Evolutionary conservation across 805 yeast species (phyloP).

Genomic region (Wickerhamiella shivajii): DNA sequence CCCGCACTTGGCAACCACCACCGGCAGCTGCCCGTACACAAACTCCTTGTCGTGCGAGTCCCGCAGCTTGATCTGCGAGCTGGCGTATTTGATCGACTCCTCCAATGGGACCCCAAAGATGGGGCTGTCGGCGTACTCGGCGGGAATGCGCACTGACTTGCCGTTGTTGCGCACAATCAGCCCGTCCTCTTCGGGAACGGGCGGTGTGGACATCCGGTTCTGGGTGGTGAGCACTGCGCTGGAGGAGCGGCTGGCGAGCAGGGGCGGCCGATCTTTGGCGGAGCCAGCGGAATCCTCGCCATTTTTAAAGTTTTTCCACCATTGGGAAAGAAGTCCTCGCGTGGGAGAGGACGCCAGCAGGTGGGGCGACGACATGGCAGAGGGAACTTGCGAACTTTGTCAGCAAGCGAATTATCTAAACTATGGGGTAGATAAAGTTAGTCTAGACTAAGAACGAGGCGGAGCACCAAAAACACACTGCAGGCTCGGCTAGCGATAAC

Average conservation of each 20-base stretch:
- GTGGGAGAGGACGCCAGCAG: constrained; percentile 8
- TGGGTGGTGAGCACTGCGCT: constrained; percentile 15
- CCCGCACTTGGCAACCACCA: constrained; percentile 93
- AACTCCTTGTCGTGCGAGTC: constrained; percentile 43
- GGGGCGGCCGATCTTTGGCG: constrained; percentile 20
- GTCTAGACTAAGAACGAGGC: too few species aligned
- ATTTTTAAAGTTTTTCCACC: constrained; percentile 31
- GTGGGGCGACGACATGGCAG: constrained; percentile 8
- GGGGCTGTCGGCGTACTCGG: constrained; percentile 19
- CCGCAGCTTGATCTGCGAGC: constrained; percentile 56
- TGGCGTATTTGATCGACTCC: constrained; percentile 58
- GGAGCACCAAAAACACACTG: too few species aligned
- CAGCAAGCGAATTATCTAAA: too few species aligned
- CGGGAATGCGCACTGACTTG: constrained; percentile 11
- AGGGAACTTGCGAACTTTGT: too few species aligned
- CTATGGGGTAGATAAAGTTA: too few species aligned
- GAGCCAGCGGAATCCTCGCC: constrained; percentile 8
- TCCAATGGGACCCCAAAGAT: constrained; percentile 74
- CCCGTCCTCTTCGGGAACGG: constrained; percentile 5
- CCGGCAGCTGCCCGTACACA: constrained; percentile 78
- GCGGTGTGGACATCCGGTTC: constrained; percentile 5
- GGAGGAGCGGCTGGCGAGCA: constrained; percentile 26
- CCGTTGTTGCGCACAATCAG: constrained; percentile 12
- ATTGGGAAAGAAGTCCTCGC: constrained; percentile 22
- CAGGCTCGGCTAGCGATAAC: too few species aligned